Conservation (phyloP, 345 rosid genomes). For the Zanthoxylum bungeanum region DNA sequence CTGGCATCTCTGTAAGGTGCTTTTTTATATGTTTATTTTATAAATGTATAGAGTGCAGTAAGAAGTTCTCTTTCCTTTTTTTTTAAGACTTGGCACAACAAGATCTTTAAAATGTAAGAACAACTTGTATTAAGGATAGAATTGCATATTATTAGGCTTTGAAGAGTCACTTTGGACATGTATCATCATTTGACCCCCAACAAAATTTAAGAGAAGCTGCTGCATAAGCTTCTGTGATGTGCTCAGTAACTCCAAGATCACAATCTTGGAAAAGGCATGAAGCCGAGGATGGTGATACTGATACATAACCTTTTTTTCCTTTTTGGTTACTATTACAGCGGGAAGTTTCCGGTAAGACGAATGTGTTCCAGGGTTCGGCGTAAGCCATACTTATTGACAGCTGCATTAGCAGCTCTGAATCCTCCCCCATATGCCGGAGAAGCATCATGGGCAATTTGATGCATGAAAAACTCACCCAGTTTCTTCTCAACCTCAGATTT, state of each 20-base stretch:
- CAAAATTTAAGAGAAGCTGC: slow-evolving; percentile 24
- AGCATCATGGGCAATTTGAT: slow-evolving; percentile 83
- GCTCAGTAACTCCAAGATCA: slow-evolving; percentile 8
- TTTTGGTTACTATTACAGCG: slow-evolving; percentile 35
- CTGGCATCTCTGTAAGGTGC: neutral
- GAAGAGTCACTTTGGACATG: slow-evolving; percentile 1
- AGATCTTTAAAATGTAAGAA: too few relatives aligned
- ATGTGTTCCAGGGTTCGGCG: slow-evolving; percentile 72
- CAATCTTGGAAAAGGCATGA: neutral
- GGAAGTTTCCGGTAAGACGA: slow-evolving; percentile 59
- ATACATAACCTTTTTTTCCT: too few relatives aligned
- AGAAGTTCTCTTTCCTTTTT: neutral
- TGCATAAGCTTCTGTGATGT: slow-evolving; percentile 15
- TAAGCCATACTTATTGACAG: slow-evolving; percentile 77
- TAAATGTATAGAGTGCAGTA: neutral
- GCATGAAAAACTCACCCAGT: slow-evolving; percentile 83
- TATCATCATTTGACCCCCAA: slow-evolving; percentile 21
- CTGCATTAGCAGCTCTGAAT: slow-evolving; percentile 71
- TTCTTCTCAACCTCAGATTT: slow-evolving; percentile 66
- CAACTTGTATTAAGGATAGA: too few relatives aligned
- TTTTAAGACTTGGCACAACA: neutral
- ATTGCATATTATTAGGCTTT: neutral
- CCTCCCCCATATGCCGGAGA: slow-evolving; percentile 89
- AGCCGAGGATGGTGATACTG: neutral
- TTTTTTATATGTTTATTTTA: neutral